Evolutionary conservation across 495 filamentous ascomycete genomes (phyloP), one percentile per base, ranked within the genome.

Genomic region (Evansstolkia leycettana): DNA sequence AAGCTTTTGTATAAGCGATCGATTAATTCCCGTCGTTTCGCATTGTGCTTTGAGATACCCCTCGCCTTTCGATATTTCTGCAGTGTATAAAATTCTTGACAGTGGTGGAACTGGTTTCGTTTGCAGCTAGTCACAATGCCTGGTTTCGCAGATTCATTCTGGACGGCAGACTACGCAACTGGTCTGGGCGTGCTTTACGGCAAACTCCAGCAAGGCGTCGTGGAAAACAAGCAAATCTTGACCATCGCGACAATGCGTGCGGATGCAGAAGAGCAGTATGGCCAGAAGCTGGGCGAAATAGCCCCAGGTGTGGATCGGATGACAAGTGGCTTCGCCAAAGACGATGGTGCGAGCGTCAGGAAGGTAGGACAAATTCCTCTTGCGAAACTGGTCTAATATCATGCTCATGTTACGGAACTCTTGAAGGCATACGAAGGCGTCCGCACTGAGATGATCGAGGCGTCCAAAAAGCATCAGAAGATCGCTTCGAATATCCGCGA

Each of bases 401-500:
- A 33, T 17, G 13, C 7, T 33, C 9, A 19, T 33, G 2, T 45
- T 8, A 28, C 20, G 2, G 12, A 18, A 39, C 42, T 17, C 9
- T 13, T 36, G 23, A 50, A 94, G 86, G 92, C 90, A 31, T 99
- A 93, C 58, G 90, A 96, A 53, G 90, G 90, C 34, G 77, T 95
- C 29, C 85, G 86, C 33, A 76, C 76, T 24, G 90, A 96, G 58
- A 99, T 96, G 90, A 75, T 85, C 36, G 83, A 90, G 42, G 87
- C 89, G 2, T 64, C 87, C 18, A 82, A 78, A 47, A 94, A 76
- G 51, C 90, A 99, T 68, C 79, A 77, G 48, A 95, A 92, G 60
- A 95, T 96, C 38, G 84, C 87, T 27, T 82, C 82, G 46, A 94
- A 92, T 52, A 95, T 99, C 47, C 80, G 89, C 25, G 87, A 96